phyloP scores from a whole-genome alignment of 192 early-diverging fungal species.

The Geranomyces michiganensis region DNA sequence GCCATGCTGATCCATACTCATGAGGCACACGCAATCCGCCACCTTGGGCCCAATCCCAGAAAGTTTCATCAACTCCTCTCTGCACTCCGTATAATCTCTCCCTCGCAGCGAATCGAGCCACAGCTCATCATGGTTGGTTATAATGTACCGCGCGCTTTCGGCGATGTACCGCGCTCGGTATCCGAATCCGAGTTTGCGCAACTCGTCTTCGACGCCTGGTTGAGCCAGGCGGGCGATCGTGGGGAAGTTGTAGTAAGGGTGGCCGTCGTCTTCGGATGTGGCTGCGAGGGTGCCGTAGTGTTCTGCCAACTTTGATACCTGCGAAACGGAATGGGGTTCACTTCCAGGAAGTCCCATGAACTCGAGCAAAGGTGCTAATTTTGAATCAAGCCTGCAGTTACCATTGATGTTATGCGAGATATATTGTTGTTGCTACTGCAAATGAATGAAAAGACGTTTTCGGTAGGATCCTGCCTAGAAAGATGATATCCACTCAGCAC shows the following conservation, averaged over 20 bases:
- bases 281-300: slow-evolving; percentile 33
- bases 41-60: slow-evolving; percentile 93
- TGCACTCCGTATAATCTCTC: slow-evolving; percentile 57
- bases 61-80: slow-evolving; percentile 67
- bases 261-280: slow-evolving; percentile 3
- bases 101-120: slow-evolving; percentile 71
- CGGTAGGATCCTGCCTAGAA: slow-evolving; percentile 75
- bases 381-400: slow-evolving; percentile 25
- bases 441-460: slow-evolving; percentile 89
- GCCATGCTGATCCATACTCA: slow-evolving; percentile 82
- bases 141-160: slow-evolving; percentile 63
- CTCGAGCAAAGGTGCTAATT: too few relatives aligned
- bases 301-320: slow-evolving; percentile 41
- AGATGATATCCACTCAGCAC: too few relatives aligned
- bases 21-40: slow-evolving; percentile 93
- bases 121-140: slow-evolving; percentile 52
- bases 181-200: slow-evolving; percentile 85
- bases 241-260: slow-evolving; percentile 73
- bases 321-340: neutral
- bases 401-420: slow-evolving; percentile 83
- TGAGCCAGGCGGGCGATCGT: slow-evolving; percentile 53
- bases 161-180: slow-evolving; percentile 94
- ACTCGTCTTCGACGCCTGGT: slow-evolving; percentile 62
- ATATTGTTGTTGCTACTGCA: slow-evolving; percentile 97
- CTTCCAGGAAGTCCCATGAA: neutral